phyloP scores from a whole-genome alignment of 192 early-diverging fungal species.

The Funneliformis mosseae region DNA sequence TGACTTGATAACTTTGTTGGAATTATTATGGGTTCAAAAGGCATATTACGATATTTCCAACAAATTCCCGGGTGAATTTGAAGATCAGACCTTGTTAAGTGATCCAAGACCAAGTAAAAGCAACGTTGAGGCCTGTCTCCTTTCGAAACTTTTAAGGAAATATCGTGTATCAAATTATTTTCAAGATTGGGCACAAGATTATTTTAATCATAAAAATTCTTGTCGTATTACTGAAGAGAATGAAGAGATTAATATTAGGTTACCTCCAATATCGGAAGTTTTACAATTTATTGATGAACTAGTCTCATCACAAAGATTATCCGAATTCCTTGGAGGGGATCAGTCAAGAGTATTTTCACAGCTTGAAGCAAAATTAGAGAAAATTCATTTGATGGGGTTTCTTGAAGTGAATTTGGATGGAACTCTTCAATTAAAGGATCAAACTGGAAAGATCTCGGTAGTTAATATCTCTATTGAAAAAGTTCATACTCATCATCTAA shows the following conservation, averaged over 20 bases:
- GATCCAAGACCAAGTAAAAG: background rate
- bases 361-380: background rate
- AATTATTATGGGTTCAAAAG: constrained; percentile 17
- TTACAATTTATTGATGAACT: background rate
- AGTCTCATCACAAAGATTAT: background rate
- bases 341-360: background rate
- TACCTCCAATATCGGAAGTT: background rate
- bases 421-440: constrained; percentile 6
- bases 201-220: background rate
- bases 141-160: background rate
- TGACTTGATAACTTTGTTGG: background rate
- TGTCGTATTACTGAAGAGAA: background rate
- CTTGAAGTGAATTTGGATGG: background rate
- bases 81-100: background rate
- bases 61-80: background rate
- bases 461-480: background rate
- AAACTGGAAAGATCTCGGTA: background rate
- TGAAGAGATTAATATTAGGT: background rate
- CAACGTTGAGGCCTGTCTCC: background rate
- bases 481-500: constrained; percentile 1
- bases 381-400: background rate
- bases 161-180: background rate
- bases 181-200: background rate
- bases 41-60: background rate
- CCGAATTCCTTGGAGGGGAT: background rate